Evolutionary conservation across 768 basidiomycete species (phyloP), one percentile per base, ranked within the genome.

Genomic region (Aureoboletus auriporus): DNA sequence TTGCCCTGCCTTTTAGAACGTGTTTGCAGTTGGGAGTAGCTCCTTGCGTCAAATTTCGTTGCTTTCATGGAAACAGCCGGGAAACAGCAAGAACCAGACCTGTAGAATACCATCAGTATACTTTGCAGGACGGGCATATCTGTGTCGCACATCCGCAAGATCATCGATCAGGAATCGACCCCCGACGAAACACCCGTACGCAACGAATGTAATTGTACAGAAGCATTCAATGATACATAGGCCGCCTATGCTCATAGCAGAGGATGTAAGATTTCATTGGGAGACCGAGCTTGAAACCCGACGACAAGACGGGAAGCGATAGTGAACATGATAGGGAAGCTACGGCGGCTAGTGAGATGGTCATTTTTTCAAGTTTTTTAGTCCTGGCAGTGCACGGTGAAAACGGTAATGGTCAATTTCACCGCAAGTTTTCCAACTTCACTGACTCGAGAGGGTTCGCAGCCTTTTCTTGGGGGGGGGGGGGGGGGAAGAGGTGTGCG

Each of bases 351-450:
- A 0, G 62, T 61, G n/a, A 63, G 42, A 5, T 57, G 54, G 42
- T 78, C 77, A 0, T 76, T 76, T n/a, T 64, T 61, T 12, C 69
- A 55, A 45, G 78, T 77, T 27, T 71, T 65, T 49, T 74, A 78
- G 48, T 78, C 77, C 57, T 77, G 74, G 3, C 73, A 69, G 17
- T 77, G 75, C 10, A 76, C 71, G 4, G 76, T 78, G 0, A 76
- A 67, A 13, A 75, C 68, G 0, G 64, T 63, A 8, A 68, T 61
- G 23, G 71, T 74, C 40, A 72, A 49, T 37, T 62, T 60, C 30
- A 71, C 52, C 0, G 75, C 67, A 5, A 68, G 50, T 34, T 56
- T 52, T 4, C 59, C 66, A 1, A 64, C 66, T 6, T 60, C 49
- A 27, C 65, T 68, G 17, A 71, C 49, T 4, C 40, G 44, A 5